Evolutionary conservation across 352 stramenopile genomes (phyloP), one percentile per base, ranked within the genome.

Genomic region (Aphanomyces euteiches): DNA sequence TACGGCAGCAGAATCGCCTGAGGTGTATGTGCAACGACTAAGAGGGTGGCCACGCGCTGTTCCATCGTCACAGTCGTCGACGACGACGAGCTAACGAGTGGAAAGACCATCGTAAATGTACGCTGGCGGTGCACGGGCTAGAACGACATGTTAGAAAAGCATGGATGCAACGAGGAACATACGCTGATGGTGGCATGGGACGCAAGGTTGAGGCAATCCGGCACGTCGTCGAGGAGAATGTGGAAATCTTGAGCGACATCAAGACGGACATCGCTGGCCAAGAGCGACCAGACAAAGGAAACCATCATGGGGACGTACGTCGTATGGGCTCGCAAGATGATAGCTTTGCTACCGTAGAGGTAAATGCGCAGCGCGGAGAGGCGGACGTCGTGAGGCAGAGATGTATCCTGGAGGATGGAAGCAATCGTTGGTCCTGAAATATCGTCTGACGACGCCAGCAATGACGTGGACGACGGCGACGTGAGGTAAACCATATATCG

Each of bases 191-290:
- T 78, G 12, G 87, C 87, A 36, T 86, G 85, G 47, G 85, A 93
- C 70, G 93, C 93, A 71, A 84, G 84, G 73, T 92, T 93, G 21
- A 95, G 78, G 47, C 92, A 85, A 59, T 95, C 85, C 0, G 83
- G 79, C 41, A 82, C 87, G 68, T 95, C 87, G 7, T 78, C 89
- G 57, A 95, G 79, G 37, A 95, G 75, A 54, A 93, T 67, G 66
- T 90, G 83, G 57, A 95, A 93, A 59, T 79, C 88, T 73, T 88
- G 89, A 56, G 85, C 85, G 63, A 93, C 87, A 53, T 90, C 77
- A 76, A 90, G 85, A 58, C 83, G 78, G 69, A 93, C 69, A 2
- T 74, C 43, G 45, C 78, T 28, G 15, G 79, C 82, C 17, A 95
- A 73, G 60, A 93, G 91, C 34, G 73, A 69, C 73, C 84, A 92